A percentile compares a stretch with the other conserved stretches of the same genome.
Conservation (phyloP, 2,329 filamentous ascomycete species). For the Hymenoscyphus repandus region DNA sequence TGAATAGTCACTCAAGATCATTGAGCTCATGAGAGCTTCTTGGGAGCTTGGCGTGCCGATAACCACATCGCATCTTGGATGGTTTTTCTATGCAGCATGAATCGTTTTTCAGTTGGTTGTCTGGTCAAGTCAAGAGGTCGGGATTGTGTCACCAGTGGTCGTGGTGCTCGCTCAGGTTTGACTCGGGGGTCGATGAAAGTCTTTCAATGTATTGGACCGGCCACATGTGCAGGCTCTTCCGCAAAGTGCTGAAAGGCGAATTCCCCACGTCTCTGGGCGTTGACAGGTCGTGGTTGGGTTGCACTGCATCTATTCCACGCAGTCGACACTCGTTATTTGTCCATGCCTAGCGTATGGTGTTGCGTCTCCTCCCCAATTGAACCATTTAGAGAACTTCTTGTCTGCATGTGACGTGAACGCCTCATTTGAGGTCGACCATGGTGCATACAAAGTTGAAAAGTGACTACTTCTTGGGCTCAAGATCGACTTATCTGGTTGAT, state of each 20-base stretch:
- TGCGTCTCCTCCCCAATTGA: background rate
- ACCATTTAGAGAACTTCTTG: background rate
- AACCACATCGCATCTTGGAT: too few species aligned
- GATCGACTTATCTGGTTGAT: background rate
- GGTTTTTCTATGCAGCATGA: too few species aligned
- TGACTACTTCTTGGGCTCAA: background rate
- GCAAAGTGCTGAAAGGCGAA: background rate
- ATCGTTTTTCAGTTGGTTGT: too few species aligned
- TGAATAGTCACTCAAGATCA: too few species aligned
- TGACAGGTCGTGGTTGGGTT: slow-evolving; percentile 2
- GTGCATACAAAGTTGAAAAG: background rate
- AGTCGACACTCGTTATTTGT: background rate
- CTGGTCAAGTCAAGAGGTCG: too few species aligned
- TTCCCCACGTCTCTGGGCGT: background rate
- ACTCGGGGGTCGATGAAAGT: too few species aligned
- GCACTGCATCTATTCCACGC: background rate
- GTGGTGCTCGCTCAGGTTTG: too few species aligned
- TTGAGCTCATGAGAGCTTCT: too few species aligned
- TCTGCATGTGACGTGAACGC: background rate
- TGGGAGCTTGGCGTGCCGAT: too few species aligned
- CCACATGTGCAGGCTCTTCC: slow-evolving; percentile 1
- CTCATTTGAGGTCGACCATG: background rate
- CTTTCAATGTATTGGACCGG: background rate
- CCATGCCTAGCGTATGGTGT: background rate
- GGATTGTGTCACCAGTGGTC: too few species aligned